phyloP scores from a whole-genome alignment of 177 flowering plant genomes.

The Vitis hybrid region DNA sequence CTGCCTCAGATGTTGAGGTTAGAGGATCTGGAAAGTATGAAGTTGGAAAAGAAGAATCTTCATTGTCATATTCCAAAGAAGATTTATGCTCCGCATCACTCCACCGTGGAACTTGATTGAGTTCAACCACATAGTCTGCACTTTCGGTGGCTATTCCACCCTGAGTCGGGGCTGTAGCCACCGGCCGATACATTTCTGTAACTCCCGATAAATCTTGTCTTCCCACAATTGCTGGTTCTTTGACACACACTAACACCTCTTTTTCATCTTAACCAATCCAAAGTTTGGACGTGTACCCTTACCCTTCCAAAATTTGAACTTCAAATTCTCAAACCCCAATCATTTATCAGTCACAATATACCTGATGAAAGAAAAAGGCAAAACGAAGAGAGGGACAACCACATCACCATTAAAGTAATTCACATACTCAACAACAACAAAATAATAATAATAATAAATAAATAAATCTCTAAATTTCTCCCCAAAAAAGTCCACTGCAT shows the following conservation, averaged over 20 bases:
- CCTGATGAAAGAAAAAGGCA: background rate
- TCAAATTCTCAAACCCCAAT: background rate
- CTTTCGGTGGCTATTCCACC: conserved; percentile 75
- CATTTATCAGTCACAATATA: conserved; percentile 6
- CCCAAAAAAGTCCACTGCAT: too few species aligned
- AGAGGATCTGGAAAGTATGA: conserved; percentile 77
- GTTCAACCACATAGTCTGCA: conserved; percentile 65
- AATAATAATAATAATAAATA: background rate
- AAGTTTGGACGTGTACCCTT: background rate
- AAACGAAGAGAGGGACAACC: too few species aligned
- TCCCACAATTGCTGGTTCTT: background rate
- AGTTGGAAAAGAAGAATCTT: conserved; percentile 52
- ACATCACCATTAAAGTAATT: background rate
- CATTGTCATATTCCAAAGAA: conserved; percentile 48
- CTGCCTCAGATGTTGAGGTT: conserved; percentile 48
- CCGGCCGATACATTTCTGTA: conserved; percentile 55
- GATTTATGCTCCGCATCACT: conserved; percentile 71
- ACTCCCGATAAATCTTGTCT: conserved; percentile 14
- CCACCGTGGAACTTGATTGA: conserved; percentile 97
- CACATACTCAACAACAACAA: background rate
- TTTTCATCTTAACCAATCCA: background rate
- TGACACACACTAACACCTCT: background rate
- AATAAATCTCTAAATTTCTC: background rate
- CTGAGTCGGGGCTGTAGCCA: conserved; percentile 50
- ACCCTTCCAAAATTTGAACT: conserved; percentile 2